Conservation (phyloP, 2,329 filamentous ascomycete species). For the Chaetomiaceae sp. region DNA sequence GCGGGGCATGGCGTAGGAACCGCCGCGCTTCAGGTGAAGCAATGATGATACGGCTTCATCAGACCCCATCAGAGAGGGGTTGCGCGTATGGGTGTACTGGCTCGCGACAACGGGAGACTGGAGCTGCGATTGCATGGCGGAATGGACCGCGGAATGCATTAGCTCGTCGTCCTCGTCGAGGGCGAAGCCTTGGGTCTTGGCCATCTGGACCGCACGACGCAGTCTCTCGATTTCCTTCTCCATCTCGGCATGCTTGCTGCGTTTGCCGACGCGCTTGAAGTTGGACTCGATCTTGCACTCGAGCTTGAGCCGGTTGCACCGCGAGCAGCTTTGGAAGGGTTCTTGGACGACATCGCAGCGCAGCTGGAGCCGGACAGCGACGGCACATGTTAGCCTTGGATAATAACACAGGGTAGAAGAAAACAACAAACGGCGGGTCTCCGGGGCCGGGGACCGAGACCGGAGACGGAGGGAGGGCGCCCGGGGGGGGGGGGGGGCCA, state of each 20-base stretch:
- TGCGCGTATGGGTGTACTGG: constrained; percentile 56
- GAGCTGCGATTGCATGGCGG: constrained; percentile 45
- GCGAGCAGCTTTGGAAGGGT: constrained; percentile 70
- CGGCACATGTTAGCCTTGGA: constrained; percentile 16
- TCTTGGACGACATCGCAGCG: constrained; percentile 82
- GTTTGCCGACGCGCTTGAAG: constrained; percentile 77
- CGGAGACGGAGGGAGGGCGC: not conserved
- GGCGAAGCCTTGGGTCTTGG: constrained; percentile 56
- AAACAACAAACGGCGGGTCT: not conserved
- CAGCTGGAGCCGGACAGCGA: constrained; percentile 41
- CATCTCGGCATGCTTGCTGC: constrained; percentile 81
- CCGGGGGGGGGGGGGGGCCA: not conserved
- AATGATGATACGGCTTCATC: constrained; percentile 65
- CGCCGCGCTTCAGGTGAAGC: constrained; percentile 61
- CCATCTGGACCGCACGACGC: constrained; percentile 57
- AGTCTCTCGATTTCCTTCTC: constrained; percentile 73
- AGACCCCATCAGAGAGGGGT: constrained; percentile 61
- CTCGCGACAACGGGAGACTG: constrained; percentile 57
- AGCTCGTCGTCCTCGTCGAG: constrained; percentile 53
- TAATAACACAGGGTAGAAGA: not conserved
- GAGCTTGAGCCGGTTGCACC: constrained; percentile 74
- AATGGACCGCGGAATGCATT: constrained; percentile 6
- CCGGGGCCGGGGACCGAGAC: too few species aligned
- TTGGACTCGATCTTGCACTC: constrained; percentile 84
- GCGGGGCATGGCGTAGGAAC: constrained; percentile 56